Conservation (phyloP, 1,284 basidiomycete genomes). For the Mycena sp. region DNA sequence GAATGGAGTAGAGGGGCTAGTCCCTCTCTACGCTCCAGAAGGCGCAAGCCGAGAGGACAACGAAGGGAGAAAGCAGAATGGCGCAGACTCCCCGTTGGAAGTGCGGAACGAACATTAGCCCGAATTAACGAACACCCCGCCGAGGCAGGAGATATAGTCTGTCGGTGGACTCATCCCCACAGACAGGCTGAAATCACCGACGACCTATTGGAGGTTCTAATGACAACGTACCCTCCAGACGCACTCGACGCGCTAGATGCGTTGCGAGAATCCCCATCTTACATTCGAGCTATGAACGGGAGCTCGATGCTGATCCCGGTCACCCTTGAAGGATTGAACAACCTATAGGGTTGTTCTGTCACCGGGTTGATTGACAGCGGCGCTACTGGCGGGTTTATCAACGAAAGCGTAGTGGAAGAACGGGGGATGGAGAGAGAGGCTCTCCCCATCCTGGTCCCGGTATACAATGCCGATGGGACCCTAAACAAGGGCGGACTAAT, state of each 20-base stretch:
- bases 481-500: conserved; percentile 32
- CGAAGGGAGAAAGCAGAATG: neutral
- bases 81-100: neutral
- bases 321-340: neutral
- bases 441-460: conserved; percentile 29
- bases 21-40: neutral
- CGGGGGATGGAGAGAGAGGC: neutral
- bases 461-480: conserved; percentile 36
- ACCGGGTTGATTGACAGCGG: conserved; percentile 32
- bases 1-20: neutral
- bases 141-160: neutral
- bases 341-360: neutral
- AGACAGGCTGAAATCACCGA: neutral
- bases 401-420: conserved; percentile 27
- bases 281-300: neutral
- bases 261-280: neutral
- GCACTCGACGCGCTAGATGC: neutral
- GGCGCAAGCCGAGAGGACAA: neutral
- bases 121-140: neutral
- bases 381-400: conserved; percentile 34
- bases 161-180: neutral
- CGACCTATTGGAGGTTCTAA: neutral
- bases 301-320: conserved; percentile 1
- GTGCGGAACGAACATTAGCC: neutral
- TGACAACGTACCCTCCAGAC: neutral